A percentile compares a stretch with the other conserved stretches of the same genome.
Conservation (phyloP, 495 filamentous ascomycete species). For the Talaromyces wortmannii region DNA sequence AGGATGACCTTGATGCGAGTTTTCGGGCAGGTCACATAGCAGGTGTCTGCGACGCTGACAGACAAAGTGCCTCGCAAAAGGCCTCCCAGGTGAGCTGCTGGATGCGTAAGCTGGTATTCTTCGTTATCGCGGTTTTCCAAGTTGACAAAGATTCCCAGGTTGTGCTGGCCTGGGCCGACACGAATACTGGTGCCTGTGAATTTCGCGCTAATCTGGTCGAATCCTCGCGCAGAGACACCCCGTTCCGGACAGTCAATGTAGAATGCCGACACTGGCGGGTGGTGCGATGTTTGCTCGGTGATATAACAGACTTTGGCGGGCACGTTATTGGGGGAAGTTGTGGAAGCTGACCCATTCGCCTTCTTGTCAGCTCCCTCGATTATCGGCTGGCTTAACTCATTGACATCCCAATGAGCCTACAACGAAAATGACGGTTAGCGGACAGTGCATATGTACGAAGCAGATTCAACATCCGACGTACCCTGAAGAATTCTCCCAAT, state of each 20-base stretch:
- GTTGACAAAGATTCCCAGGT: conserved; percentile 91
- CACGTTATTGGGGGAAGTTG: conserved; percentile 35
- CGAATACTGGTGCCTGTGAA: conserved; percentile 94
- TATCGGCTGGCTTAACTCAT: conserved; percentile 48
- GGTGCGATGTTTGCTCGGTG: conserved; percentile 98
- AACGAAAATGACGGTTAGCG: neutral
- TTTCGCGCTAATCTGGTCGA: conserved; percentile 93
- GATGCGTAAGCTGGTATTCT: conserved; percentile 91
- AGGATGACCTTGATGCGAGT: conserved; percentile 87
- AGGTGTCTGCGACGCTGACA: conserved; percentile 81
- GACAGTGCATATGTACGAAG: too few relatives aligned
- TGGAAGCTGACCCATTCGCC: conserved; percentile 28
- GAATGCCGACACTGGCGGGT: conserved; percentile 95
- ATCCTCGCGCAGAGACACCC: conserved; percentile 81
- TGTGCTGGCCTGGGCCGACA: conserved; percentile 86
- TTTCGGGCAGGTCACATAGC: conserved; percentile 78
- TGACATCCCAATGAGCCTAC: conserved; percentile 89
- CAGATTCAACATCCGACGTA: conserved; percentile 18
- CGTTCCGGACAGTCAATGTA: conserved; percentile 89
- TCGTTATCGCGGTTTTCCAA: conserved; percentile 74
- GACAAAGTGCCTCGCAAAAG: conserved; percentile 75
- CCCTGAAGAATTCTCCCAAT: conserved; percentile 90
- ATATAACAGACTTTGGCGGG: conserved; percentile 78
- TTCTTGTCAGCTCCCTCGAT: conserved; percentile 29
- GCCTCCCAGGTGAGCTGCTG: conserved; percentile 85